Conservation (phyloP, 768 basidiomycete species). For the Calocera cornea region DNA sequence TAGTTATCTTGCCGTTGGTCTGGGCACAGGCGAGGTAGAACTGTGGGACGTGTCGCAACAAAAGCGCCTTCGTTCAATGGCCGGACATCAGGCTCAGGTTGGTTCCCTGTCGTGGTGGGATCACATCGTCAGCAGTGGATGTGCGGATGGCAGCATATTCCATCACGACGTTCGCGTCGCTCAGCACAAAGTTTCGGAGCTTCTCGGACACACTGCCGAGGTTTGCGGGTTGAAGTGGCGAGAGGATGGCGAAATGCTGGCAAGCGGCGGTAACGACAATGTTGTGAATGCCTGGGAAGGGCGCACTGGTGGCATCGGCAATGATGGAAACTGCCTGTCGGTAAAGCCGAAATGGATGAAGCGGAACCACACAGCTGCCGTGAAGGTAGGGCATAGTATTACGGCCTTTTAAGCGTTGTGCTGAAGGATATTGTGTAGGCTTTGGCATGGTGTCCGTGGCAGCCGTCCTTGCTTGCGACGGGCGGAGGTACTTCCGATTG, state of each 20-base stretch:
- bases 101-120: constrained; percentile 78
- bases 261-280: constrained; percentile 94
- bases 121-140: constrained; percentile 76
- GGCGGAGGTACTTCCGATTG: constrained; percentile 94
- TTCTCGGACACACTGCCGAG: constrained; percentile 81
- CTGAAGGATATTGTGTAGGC: constrained; percentile 38
- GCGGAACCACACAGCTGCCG: constrained; percentile 76
- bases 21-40: constrained; percentile 74
- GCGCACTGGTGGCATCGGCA: constrained; percentile 42
- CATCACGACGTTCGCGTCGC: constrained; percentile 89
- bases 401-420: background rate
- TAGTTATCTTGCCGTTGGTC: constrained; percentile 66
- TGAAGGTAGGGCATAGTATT: constrained; percentile 25
- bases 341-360: constrained; percentile 70
- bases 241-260: constrained; percentile 73
- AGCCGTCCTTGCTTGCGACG: constrained; percentile 74
- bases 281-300: constrained; percentile 98
- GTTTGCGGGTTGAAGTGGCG: constrained; percentile 90
- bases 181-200: constrained; percentile 77
- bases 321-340: constrained; percentile 24
- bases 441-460: constrained; percentile 96
- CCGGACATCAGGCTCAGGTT: constrained; percentile 70
- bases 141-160: constrained; percentile 88
- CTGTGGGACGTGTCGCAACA: constrained; percentile 83
- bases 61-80: constrained; percentile 80